Base-by-base conservation (phyloP, 139 green algal genomes). In the Chlorella sp. region DNA sequence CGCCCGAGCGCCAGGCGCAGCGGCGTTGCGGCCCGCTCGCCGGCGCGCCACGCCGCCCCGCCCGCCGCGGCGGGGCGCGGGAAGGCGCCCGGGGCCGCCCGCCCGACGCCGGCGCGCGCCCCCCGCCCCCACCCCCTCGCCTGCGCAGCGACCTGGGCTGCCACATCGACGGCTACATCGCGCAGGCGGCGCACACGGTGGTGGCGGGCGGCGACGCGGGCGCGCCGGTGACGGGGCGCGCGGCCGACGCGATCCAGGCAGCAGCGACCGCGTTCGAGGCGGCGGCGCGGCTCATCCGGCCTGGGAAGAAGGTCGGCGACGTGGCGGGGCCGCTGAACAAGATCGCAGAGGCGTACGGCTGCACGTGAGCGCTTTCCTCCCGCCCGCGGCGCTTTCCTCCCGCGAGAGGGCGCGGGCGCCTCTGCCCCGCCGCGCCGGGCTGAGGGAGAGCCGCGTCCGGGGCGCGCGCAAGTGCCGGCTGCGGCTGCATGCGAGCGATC, bases 101-200 rank as follows among this genome's bases (percentile, higher is more conserved):
- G n/a, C n/a, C n/a, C n/a, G n/a, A n/a, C n/a, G n/a, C n/a, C n/a
- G n/a, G n/a, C n/a, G n/a, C n/a, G n/a, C n/a, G n/a, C n/a, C n/a
- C n/a, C n/a, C 66, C 8, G 33, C 48, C 21, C 27, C 8, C 21
- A 7, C 35, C 9, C 33, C 21, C 2, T 42, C 42, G 5, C 17
- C 11, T 8, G 7, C 45, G 75, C 88, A 95, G 90, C 55, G 96
- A 99, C 78, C 72, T 99, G 50, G 96, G 93, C 25, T 87, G 79
- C 72, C 96, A 99, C 87, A 98, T 99, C 59, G 95, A 99, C 73
- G 96, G 96, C 55, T 98, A 96, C 85, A 94, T 97, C 51, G 92
- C 93, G 43, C 88, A 91, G 41, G 90, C 92, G 40, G 96, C 94
- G 4, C 86, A 93, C 51, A 97, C 96, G 6, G 31, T 97, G 33